Conservation (phyloP, 352 stramenopile genomes). For the Phytopythium kandeliae region DNA sequence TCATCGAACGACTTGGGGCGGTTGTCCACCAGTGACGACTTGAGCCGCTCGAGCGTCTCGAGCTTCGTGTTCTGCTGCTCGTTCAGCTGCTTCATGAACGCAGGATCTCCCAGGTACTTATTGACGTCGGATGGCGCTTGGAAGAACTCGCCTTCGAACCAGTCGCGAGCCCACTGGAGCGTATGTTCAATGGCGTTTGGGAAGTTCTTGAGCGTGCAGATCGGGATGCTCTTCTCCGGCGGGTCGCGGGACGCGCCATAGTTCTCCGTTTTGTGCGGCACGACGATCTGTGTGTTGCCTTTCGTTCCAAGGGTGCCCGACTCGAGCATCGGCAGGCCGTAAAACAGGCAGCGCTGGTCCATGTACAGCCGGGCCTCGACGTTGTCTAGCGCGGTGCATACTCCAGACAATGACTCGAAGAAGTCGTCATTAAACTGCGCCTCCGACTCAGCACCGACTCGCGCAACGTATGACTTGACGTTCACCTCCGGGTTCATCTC, state of each 20-base stretch:
- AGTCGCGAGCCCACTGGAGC: conserved; percentile 98
- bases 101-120: conserved; percentile 76
- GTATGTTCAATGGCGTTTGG: conserved; percentile 99
- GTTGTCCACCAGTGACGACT: conserved; percentile 90
- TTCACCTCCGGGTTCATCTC: conserved; percentile 96
- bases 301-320: conserved; percentile 99
- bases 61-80: conserved; percentile 97
- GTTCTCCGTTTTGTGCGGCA: conserved; percentile 92
- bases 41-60: conserved; percentile 93
- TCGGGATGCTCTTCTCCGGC: conserved; percentile 98
- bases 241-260: conserved; percentile 98
- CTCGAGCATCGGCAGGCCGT: conserved; percentile 97
- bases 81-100: conserved; percentile 92
- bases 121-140: conserved; percentile 96
- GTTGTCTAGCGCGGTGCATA: conserved; percentile 99
- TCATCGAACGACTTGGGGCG: conserved; percentile 93
- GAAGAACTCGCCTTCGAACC: conserved; percentile 99
- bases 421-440: conserved; percentile 98
- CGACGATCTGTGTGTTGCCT: conserved; percentile 94
- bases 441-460: conserved; percentile 93
- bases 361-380: conserved; percentile 98
- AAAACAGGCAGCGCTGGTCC: conserved; percentile 96
- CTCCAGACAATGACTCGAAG: conserved; percentile 91
- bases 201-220: conserved; percentile 99
- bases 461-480: conserved; percentile 82